Evolutionary conservation across 2,329 filamentous ascomycete species (phyloP).

Genomic region (Pseudogymnoascus destructans): DNA sequence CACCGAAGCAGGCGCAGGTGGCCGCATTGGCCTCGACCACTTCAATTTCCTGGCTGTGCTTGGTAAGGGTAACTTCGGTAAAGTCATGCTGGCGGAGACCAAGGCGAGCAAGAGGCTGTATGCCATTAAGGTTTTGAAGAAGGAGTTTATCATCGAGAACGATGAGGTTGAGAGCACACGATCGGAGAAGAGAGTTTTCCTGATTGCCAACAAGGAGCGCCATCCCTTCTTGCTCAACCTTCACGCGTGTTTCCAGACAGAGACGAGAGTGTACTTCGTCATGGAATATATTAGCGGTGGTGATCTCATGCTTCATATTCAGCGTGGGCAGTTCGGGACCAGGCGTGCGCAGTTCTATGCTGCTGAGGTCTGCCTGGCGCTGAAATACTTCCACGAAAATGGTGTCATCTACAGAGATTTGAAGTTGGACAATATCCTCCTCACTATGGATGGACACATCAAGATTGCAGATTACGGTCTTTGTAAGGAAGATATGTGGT

Average conservation of each 20-base stretch:
- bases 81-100: conserved; percentile 98
- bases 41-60: conserved; percentile 98
- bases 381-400: conserved; percentile 99
- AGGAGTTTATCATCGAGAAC: conserved; percentile 99
- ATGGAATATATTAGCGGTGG: conserved; percentile 99
- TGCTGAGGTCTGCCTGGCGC: conserved; percentile 86
- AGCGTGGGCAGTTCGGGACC: conserved; percentile 87
- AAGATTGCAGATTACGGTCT: conserved; percentile 98
- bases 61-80: conserved; percentile 98
- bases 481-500: conserved; percentile 99
- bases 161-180: conserved; percentile 97
- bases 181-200: conserved; percentile 93
- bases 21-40: conserved; percentile 87
- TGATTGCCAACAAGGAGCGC: conserved; percentile 92
- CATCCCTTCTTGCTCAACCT: conserved; percentile 92
- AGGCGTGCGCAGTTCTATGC: conserved; percentile 99
- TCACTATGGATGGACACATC: conserved; percentile 92
- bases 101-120: conserved; percentile 87
- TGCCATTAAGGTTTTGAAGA: conserved; percentile 97
- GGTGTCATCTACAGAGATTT: conserved; percentile 89
- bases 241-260: conserved; percentile 97
- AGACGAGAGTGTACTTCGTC: conserved; percentile 96
- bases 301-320: conserved; percentile 98
- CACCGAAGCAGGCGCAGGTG: conserved; percentile 58
- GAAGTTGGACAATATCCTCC: conserved; percentile 77